A percentile compares a stretch with the other conserved stretches of the same genome.
Evolutionary conservation across 768 basidiomycete species (phyloP).

Genomic region (Wakefieldia striispora): DNA sequence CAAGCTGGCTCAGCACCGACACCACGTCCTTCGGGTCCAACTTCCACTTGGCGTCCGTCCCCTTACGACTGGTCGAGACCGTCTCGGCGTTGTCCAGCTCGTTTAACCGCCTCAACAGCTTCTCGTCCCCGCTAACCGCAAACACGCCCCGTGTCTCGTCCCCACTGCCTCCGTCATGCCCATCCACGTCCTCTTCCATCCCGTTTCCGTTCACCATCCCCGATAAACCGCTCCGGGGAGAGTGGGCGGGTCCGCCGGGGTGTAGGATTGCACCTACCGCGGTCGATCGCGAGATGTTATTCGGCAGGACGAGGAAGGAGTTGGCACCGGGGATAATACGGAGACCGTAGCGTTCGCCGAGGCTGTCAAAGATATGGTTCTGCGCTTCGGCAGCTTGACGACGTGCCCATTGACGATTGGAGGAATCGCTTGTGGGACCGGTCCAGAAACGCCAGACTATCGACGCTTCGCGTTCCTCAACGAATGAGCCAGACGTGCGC

Average conservation of each 20-base stretch:
- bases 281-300: constrained; percentile 79
- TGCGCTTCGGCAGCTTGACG: constrained; percentile 89
- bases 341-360: constrained; percentile 79
- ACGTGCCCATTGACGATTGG: constrained; percentile 78
- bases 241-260: constrained; percentile 51
- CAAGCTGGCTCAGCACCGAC: constrained; percentile 27
- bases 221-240: constrained; percentile 32
- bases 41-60: constrained; percentile 80
- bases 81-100: constrained; percentile 74
- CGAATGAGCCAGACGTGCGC: constrained; percentile 81
- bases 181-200: not conserved
- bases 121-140: constrained; percentile 74
- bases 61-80: constrained; percentile 64
- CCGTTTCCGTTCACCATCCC: constrained; percentile 25
- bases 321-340: constrained; percentile 81
- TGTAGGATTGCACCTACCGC: constrained; percentile 79
- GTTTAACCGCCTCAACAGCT: constrained; percentile 70
- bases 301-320: constrained; percentile 79
- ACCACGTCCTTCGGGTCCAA: constrained; percentile 38
- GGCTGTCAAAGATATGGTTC: constrained; percentile 88
- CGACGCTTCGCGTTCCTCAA: constrained; percentile 81
- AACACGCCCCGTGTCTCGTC: constrained; percentile 58
- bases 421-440: constrained; percentile 41
- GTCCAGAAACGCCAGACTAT: constrained; percentile 88
- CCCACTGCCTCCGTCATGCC: constrained; percentile 28